A percentile compares a stretch with the other conserved stretches of the same genome.
Conservation (phyloP, 1,284 basidiomycete genomes). For the Apiotrichum gracile region DNA sequence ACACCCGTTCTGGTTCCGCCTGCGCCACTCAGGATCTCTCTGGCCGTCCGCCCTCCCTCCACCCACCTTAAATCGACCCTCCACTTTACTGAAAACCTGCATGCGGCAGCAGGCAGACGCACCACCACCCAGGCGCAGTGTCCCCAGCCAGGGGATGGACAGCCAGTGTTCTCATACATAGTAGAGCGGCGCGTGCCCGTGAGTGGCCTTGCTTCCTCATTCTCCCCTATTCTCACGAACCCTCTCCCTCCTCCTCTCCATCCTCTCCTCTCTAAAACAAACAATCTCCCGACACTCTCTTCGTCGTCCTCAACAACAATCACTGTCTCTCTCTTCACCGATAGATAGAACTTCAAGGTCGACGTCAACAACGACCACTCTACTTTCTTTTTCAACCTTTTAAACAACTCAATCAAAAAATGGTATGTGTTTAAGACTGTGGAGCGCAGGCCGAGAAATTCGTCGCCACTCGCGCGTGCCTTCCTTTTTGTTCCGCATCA, state of each 20-base stretch:
- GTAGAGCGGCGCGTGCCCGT: too few species aligned
- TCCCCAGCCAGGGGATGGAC: too few species aligned
- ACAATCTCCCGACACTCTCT: neutral
- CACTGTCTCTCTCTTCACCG: neutral
- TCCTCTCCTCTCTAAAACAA: neutral
- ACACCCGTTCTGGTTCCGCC: too few species aligned
- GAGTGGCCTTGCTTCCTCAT: too few species aligned
- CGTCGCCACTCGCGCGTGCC: neutral
- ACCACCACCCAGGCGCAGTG: too few species aligned
- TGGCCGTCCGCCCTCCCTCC: too few species aligned
- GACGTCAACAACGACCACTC: neutral
- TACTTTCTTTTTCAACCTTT: slow-evolving; percentile 2
- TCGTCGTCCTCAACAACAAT: neutral
- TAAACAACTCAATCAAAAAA: slow-evolving; percentile 8
- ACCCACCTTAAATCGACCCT: too few species aligned
- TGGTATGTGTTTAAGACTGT: slow-evolving; percentile 5
- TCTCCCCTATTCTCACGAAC: neutral
- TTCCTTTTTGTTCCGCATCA: neutral
- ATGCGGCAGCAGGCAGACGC: too few species aligned
- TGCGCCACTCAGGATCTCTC: too few species aligned
- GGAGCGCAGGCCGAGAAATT: neutral
- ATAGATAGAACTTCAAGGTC: neutral
- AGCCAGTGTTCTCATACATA: too few species aligned
- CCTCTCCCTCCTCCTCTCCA: neutral
- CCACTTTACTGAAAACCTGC: too few species aligned